Conservation (phyloP, 345 rosid species). For the Bruguiera sexangula region DNA sequence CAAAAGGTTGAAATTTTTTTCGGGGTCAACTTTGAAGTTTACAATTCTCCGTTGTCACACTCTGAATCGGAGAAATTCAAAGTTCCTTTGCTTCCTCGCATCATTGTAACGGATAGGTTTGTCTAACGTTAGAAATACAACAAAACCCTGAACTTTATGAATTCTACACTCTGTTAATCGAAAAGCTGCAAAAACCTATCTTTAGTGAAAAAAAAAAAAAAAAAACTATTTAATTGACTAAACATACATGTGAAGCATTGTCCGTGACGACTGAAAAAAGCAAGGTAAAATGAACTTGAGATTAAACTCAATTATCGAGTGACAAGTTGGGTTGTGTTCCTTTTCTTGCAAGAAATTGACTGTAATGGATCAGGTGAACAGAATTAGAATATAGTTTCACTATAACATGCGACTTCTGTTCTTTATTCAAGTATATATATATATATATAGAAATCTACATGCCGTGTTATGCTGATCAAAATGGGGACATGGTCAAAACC, state of each 20-base stretch:
- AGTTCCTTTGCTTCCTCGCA: not conserved
- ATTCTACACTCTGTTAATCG: not conserved
- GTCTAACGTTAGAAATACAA: not conserved
- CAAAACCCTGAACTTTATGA: not conserved
- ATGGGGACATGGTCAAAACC: not conserved
- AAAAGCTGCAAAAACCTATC: no score
- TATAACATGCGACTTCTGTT: constrained; percentile 6
- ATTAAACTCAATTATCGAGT: constrained; percentile 10
- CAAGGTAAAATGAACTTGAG: not conserved
- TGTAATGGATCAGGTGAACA: not conserved
- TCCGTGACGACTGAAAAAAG: not conserved
- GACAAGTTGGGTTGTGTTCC: constrained; percentile 29
- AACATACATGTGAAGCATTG: not conserved
- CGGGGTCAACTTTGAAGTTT: no score
- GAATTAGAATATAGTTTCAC: no score
- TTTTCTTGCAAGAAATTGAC: constrained; percentile 49
- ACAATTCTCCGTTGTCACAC: no score
- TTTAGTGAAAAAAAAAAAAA: no score
- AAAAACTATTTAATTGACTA: no score
- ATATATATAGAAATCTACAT: not conserved
- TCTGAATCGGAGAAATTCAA: no score
- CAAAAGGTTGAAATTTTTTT: no score
- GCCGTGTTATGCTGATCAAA: not conserved
- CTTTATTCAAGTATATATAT: not conserved
- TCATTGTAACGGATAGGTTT: not conserved